Base-by-base conservation (phyloP, 2,329 filamentous ascomycete species). In the Thelonectria rubi region DNA sequence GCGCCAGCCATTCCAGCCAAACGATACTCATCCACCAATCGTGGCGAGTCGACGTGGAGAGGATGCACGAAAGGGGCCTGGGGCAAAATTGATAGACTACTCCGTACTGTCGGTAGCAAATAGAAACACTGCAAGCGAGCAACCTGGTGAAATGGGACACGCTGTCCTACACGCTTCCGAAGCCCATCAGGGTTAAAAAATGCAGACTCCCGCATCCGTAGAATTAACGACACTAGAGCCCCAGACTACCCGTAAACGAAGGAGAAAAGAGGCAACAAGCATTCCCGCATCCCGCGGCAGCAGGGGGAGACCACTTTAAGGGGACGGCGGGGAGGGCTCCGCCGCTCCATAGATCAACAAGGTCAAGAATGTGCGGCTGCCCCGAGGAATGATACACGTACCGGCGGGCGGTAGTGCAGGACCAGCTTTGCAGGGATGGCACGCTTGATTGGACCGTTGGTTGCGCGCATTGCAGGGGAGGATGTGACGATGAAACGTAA, bases 11-110 rank as follows among this genome's bases (percentile, higher is more conserved):
- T 26, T 68, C 70, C 8, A 73, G 71, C 32, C 72, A 73, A 21
- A 73, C 66, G 42, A 72, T 73, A 47, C 58, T 73, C 11, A 72
- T 73, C 34, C 67, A 73, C 7, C 70, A 71, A 56, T 70, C 70
- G 17, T 73, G 71, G 72, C 63, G 71, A 14, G 69, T 73, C 5
- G 71, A 73, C n/a, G 49, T 71, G 21, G 62, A 73, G 60, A 67
- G 50, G 15, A 59, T 64, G 53, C 53, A 61, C 9, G 60, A 60
- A 12, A 53, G 46, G 21, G 30, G n/a, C 6, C 4, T 40, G 14
- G 43, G 26, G 5, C 37, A 46, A 24, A 47, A 20, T 30, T 20
- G 40, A 43, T 20, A 42, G 39, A 24, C n/a, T n/a, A n/a, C n/a
- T n/a, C n/a, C n/a, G n/a, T 24, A 24, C 21, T 24, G 26, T 8